Evolutionary conservation across 257 asterid species (phyloP).

Genomic region (Agastache rugosa): DNA sequence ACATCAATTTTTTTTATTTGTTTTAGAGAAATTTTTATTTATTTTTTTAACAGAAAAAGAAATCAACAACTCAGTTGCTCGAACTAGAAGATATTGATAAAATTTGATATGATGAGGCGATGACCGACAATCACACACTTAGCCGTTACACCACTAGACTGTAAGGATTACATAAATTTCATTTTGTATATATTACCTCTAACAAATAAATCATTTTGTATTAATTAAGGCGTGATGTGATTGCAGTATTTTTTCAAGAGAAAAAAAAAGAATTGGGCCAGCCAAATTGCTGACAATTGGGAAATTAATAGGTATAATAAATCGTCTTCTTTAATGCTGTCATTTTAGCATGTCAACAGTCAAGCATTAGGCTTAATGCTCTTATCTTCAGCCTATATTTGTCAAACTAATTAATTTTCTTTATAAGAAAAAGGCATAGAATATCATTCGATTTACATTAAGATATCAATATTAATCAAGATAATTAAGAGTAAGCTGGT

Average conservation of each 20-base stretch:
- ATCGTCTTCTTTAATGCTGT: constrained; percentile 25
- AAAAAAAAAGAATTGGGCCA: neutral
- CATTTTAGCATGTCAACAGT: constrained; percentile 29
- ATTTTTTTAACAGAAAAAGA: too few relatives aligned
- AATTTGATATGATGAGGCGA: neutral
- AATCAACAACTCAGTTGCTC: neutral
- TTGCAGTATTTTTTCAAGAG: neutral
- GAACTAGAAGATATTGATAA: neutral
- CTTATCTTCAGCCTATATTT: neutral
- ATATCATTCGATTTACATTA: constrained; percentile 17
- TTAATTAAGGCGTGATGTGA: neutral
- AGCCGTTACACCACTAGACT: too few relatives aligned
- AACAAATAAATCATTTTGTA: neutral
- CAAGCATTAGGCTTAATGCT: constrained; percentile 20
- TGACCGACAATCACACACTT: too few relatives aligned
- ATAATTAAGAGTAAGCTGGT: neutral
- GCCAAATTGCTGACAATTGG: constrained; percentile 22
- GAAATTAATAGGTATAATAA: constrained; percentile 17
- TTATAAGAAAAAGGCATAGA: neutral
- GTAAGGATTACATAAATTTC: neutral
- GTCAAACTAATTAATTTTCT: constrained; percentile 19
- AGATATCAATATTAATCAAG: neutral
- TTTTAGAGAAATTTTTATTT: too few relatives aligned
- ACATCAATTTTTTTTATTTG: too few relatives aligned
- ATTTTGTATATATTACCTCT: neutral